Percentiles rank a stretch among this genome's conserved stretches.
phyloP scores from a whole-genome alignment of 176 grass and related monocot species.

The Phyllostachys edulis region DNA sequence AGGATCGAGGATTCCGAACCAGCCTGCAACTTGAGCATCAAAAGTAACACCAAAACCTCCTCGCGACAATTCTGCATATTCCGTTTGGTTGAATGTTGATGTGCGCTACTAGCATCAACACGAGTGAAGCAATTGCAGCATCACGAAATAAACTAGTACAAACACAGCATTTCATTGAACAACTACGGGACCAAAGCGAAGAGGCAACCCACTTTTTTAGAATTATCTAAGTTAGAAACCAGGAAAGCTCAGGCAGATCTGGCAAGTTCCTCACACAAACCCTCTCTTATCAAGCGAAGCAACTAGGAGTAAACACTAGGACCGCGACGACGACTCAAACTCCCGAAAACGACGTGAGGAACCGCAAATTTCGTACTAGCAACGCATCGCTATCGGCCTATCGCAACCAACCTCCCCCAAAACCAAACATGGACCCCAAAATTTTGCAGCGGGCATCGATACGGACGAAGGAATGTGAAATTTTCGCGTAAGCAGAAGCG shows the following conservation, averaged over 20 bases:
- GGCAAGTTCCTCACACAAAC: constrained; percentile 16
- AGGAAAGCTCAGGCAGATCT: constrained; percentile 51
- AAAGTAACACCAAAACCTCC: background rate
- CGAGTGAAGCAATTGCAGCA: constrained; percentile 26
- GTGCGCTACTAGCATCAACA: constrained; percentile 7
- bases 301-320: background rate
- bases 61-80: background rate
- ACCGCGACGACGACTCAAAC: background rate
- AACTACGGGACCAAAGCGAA: constrained; percentile 20
- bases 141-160: background rate
- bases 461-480: background rate
- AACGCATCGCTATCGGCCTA: constrained; percentile 11
- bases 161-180: constrained; percentile 23
- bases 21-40: background rate
- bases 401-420: background rate
- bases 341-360: constrained; percentile 40
- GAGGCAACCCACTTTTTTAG: constrained; percentile 26
- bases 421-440: background rate
- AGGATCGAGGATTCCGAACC: background rate
- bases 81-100: background rate
- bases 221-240: constrained; percentile 21
- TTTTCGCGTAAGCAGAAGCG: background rate
- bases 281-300: background rate
- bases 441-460: constrained; percentile 8
- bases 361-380: background rate